These are phyloP conservation scores for Arctium minus DNA, from an alignment of 129 eudicot genomes.

Conservation along the genomic window DNA sequence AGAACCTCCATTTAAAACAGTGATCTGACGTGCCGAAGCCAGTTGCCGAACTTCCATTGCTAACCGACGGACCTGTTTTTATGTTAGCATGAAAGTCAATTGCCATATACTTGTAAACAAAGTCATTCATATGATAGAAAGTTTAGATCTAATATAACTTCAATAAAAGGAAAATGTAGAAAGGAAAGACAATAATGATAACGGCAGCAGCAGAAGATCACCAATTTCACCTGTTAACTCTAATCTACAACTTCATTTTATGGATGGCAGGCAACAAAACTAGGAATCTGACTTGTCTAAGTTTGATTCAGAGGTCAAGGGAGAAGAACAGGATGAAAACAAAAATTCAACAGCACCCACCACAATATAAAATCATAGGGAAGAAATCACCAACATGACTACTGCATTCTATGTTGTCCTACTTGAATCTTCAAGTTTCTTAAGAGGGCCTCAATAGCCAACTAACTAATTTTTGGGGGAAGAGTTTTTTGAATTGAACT, in stretches of 20 bases:
- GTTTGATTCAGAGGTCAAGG: neutral
- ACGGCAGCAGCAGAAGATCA: neutral
- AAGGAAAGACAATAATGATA: neutral
- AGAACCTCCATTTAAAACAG: conserved; percentile 60
- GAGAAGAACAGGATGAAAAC: neutral
- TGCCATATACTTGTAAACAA: neutral
- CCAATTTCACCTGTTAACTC: neutral
- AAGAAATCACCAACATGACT: too few species aligned
- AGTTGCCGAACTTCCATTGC: conserved; percentile 73
- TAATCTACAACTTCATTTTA: neutral
- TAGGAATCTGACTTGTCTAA: neutral
- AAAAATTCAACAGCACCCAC: neutral
- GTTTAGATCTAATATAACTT: neutral
- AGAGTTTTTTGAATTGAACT: neutral
- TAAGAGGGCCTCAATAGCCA: neutral
- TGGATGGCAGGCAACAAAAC: neutral
- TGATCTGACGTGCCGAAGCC: conserved; percentile 53
- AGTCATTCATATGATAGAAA: neutral
- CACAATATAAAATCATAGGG: neutral
- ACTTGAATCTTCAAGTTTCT: neutral
- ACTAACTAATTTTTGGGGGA: neutral
- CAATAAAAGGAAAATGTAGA: neutral
- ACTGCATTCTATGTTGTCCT: too few species aligned
- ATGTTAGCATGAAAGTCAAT: neutral
- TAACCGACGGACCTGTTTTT: conserved; percentile 58